Base-by-base conservation (phyloP, 306 rosid genomes). In the Ziziphus jujuba region DNA sequence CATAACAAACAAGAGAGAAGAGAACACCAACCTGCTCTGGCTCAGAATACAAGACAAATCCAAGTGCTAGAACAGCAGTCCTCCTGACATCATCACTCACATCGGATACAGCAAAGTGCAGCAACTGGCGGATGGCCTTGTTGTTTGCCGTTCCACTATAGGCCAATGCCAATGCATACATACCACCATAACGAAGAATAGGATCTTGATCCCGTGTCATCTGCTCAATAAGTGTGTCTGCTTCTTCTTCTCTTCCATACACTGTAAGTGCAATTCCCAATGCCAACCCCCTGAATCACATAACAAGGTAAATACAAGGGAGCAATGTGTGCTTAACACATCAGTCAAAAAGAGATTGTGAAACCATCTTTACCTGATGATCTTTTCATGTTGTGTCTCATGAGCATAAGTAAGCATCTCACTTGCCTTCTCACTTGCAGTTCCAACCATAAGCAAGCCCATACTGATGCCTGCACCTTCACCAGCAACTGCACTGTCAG, bases 371-470 rank as follows among this genome's bases (percentile, higher is more conserved):
- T 78, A 84, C 98, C 98, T 82, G 43, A 88, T 88, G 75, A 90
- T 93, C 73, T 93, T 93, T 75, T 93, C 98, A 34, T 93, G 98
- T 28, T 90, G 93, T 21, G 98, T 93, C 84, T 93, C 98, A 13
- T 90, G 96, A n/a, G 98, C 93, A 75, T 93, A 93, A 72, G 93
- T 65, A 70, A 88, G 95, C 98, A 93, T 90, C 88, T 93, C 96
- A 80, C 88, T 77, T 51, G 96, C 98, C 87, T 93, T 93, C 73
- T 88, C 96, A 79, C 97, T 90, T 51, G 91, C 98, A 34, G 98
- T 93, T 69, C 98, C 98, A 78, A 93, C 98, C 97, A 93, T 86
- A 63, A 93, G 97, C 70, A 93, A 86, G 35, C 98, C 98, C 98
- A 93, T 84, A 75, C 97, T 88, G 63, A 93, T 86, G 24, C 98